Base-by-base conservation (phyloP, 2,329 filamentous ascomycete genomes). In the Neurospora crassa region DNA sequence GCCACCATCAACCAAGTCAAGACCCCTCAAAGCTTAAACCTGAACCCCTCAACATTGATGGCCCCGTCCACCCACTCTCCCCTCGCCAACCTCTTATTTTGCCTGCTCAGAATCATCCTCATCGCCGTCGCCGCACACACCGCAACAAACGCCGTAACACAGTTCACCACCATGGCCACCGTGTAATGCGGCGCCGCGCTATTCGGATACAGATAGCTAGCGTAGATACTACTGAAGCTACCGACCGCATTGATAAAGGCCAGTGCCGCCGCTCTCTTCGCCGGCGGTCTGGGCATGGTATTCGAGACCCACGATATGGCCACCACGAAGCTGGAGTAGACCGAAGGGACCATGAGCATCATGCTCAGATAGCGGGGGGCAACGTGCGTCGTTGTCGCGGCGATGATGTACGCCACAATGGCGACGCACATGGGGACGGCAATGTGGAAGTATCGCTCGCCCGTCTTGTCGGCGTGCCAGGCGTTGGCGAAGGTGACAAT, bases 191-290 rank as follows among this genome's bases (percentile, higher is more conserved):
- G 82, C 20, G 75, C 79, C 68, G 81, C 82, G 43, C 76, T 79
- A 72, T 87, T 82, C 18, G 86, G 86, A 75, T 92, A 92, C 84
- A 92, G 87, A 76, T 91, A 91, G 71, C 83, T 86, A 0, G 89
- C 88, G 76, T 91, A 94, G 74, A 94, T 94, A 68, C 86, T 89
- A 59, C 87, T 88, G 12, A 85, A 84, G 78, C 94, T 93, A 20
- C 86, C 88, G 11, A 92, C 84, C 2, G 90, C 89, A 77, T 95
- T 95, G 80, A 94, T 92, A 73, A 91, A 89, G 0, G 91, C 92
- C 5, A 95, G 79, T 0, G 91, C 91, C 0, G 91, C 83, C 1
- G 84, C 84, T 72, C 91, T 87, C 82, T 94, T 94, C 2, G 91
- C 89, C 0, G 91, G 90, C 3, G 92, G 92, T 5, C 92, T 87